These are phyloP conservation scores for Kodamaea hsintzibuensis DNA, from an alignment of 805 yeast genomes.

Conservation along the genomic window DNA sequence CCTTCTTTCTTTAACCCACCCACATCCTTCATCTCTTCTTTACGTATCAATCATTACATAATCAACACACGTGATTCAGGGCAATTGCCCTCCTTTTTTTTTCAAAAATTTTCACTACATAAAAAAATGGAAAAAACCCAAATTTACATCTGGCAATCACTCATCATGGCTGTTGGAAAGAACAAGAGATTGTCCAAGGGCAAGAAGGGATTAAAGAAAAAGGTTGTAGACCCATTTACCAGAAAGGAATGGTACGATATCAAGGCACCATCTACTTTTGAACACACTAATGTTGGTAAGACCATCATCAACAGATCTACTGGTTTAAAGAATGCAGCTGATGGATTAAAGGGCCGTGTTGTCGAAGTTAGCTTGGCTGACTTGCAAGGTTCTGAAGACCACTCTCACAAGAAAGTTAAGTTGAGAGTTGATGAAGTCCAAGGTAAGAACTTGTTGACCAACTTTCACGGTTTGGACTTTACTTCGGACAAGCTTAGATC, in stretches of 20 bases:
- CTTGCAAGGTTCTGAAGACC: constrained; percentile 98
- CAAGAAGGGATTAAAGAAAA: constrained; percentile 98
- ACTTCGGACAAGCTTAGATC: constrained; percentile 97
- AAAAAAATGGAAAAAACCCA: constrained; percentile 2
- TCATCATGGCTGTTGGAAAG: constrained; percentile 51
- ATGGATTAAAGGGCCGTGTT: constrained; percentile 97
- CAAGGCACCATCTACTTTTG: constrained; percentile 98
- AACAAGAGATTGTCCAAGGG: constrained; percentile 87
- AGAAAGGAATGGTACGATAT: constrained; percentile 98
- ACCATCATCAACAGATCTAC: constrained; percentile 97
- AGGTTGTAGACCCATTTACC: constrained; percentile 99
- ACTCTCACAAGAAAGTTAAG: constrained; percentile 95
- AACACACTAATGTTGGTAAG: constrained; percentile 98
- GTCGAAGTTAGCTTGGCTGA: constrained; percentile 95
- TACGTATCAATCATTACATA: not conserved
- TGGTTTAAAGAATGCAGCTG: constrained; percentile 97
- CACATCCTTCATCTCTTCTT: not conserved
- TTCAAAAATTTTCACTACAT: not conserved
- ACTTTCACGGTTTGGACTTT: constrained; percentile 99
- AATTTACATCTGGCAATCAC: constrained; percentile 2
- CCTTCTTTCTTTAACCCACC: no score
- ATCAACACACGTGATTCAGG: not conserved
- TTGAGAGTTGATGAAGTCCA: constrained; percentile 99
- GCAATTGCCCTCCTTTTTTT: constrained; percentile 8
- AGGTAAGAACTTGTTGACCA: constrained; percentile 97